These are phyloP conservation scores for Apodospora peruviana DNA, from an alignment of 495 filamentous ascomycete species.

Conservation along the genomic window DNA sequence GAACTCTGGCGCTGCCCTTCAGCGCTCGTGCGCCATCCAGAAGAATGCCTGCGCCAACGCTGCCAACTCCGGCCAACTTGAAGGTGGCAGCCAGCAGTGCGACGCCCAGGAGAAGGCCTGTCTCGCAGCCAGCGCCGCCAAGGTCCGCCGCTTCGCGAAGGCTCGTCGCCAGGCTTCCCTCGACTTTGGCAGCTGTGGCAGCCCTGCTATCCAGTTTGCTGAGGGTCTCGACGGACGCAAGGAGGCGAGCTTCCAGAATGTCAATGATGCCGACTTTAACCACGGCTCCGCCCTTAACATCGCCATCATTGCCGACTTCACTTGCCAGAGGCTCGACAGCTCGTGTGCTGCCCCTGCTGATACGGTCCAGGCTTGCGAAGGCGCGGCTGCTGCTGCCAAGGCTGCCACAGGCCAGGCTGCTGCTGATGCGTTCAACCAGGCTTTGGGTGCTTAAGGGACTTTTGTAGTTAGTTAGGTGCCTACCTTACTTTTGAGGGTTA, in stretches of 20 bases:
- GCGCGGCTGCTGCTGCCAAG: conserved; percentile 35
- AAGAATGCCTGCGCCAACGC: conserved; percentile 54
- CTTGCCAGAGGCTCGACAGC: conserved; percentile 48
- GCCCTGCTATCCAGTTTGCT: conserved; percentile 51
- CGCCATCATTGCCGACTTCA: conserved; percentile 48
- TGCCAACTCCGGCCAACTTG: conserved; percentile 43
- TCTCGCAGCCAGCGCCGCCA: conserved; percentile 27
- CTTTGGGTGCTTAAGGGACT: conserved; percentile 27
- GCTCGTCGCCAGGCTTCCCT: conserved; percentile 23
- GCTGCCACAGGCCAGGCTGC: conserved; percentile 41
- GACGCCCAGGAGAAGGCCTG: conserved; percentile 42
- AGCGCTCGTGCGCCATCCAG: conserved; percentile 50
- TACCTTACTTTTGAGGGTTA: background rate
- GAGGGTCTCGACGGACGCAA: conserved; percentile 47
- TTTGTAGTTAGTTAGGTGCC: background rate
- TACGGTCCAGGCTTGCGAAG: conserved; percentile 42
- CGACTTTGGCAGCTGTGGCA: conserved; percentile 45
- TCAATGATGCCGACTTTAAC: conserved; percentile 47
- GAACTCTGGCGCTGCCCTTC: conserved; percentile 43
- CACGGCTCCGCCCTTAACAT: conserved; percentile 56
- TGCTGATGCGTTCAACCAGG: conserved; percentile 54
- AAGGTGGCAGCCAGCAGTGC: conserved; percentile 40
- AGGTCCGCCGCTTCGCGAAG: conserved; percentile 14
- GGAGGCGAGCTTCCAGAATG: conserved; percentile 46
- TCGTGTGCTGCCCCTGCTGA: conserved; percentile 46